These are phyloP conservation scores for Aspergillus tanneri DNA, from an alignment of 2,329 filamentous ascomycete species.

Conservation along the genomic window DNA sequence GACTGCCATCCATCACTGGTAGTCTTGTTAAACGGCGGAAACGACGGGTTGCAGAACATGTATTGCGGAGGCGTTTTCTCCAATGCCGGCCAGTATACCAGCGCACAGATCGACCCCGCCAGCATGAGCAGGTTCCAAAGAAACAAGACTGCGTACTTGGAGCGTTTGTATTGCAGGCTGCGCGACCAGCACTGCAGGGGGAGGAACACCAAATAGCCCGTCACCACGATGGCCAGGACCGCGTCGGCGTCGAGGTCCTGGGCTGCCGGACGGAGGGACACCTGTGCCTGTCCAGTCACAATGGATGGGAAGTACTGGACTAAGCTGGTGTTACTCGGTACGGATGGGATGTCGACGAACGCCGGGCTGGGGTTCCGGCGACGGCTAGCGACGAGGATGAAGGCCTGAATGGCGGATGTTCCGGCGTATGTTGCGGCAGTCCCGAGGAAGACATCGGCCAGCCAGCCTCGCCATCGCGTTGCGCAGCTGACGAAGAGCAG, in stretches of 20 bases:
- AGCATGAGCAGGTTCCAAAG: constrained; percentile 35
- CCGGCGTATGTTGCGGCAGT: constrained; percentile 35
- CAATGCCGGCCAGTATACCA: constrained; percentile 25
- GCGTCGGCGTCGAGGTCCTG: constrained; percentile 35
- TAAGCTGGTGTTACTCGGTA: constrained; percentile 19
- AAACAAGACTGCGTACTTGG: constrained; percentile 28
- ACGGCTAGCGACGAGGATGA: constrained; percentile 29
- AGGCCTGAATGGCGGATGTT: constrained; percentile 32
- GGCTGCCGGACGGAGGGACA: constrained; percentile 29
- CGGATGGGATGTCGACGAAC: constrained; percentile 25
- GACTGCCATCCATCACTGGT: constrained; percentile 30
- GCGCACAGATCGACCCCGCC: constrained; percentile 29
- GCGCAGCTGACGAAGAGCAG: constrained; percentile 29
- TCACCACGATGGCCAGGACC: constrained; percentile 35
- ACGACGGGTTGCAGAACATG: constrained; percentile 33
- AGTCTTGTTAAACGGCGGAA: constrained; percentile 21
- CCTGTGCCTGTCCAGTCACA: constrained; percentile 17
- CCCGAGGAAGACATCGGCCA: constrained; percentile 33
- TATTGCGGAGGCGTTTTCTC: constrained; percentile 25
- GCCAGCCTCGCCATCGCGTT: constrained; percentile 33
- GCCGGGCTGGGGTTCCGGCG: constrained; percentile 1
- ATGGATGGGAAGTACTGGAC: constrained; percentile 21
- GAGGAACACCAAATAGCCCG: constrained; percentile 35
- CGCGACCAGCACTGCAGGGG: constrained; percentile 37
- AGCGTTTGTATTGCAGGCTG: constrained; percentile 26